Evolutionary conservation across 2,329 filamentous ascomycete species (phyloP).

Genomic region (Botrytis fabae): DNA sequence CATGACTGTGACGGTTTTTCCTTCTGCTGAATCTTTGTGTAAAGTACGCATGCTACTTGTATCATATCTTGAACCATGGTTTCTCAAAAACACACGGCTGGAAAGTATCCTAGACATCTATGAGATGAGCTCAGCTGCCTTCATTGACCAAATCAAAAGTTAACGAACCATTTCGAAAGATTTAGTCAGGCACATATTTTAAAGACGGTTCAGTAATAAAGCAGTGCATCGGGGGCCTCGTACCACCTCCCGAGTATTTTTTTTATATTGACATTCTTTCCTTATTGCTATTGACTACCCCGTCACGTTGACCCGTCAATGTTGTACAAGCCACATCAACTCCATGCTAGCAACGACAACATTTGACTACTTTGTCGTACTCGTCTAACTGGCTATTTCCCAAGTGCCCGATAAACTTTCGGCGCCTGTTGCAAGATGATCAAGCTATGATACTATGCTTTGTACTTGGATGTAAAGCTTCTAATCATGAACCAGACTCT

Average conservation of each 20-base stretch:
- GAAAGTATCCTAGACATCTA: constrained; percentile 15
- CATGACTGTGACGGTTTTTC: neutral
- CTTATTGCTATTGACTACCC: neutral
- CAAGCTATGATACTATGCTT: neutral
- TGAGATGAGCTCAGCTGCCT: constrained; percentile 21
- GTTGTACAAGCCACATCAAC: constrained; percentile 13
- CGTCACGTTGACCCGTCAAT: neutral
- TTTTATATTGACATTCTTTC: neutral
- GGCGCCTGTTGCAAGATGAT: neutral
- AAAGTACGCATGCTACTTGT: constrained; percentile 3
- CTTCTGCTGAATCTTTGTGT: neutral
- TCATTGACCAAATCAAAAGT: neutral
- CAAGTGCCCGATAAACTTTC: neutral
- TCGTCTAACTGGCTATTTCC: no score
- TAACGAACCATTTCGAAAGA: neutral
- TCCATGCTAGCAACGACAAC: neutral
- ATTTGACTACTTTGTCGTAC: neutral
- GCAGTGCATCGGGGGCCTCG: neutral
- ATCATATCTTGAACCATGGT: neutral
- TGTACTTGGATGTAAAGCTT: neutral
- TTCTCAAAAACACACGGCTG: constrained; percentile 12
- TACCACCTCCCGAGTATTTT: neutral
- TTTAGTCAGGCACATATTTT: neutral
- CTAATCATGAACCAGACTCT: neutral
- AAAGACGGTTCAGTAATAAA: neutral